phyloP scores from a whole-genome alignment of 148 eudicot species.

The Limonium bicolor region DNA sequence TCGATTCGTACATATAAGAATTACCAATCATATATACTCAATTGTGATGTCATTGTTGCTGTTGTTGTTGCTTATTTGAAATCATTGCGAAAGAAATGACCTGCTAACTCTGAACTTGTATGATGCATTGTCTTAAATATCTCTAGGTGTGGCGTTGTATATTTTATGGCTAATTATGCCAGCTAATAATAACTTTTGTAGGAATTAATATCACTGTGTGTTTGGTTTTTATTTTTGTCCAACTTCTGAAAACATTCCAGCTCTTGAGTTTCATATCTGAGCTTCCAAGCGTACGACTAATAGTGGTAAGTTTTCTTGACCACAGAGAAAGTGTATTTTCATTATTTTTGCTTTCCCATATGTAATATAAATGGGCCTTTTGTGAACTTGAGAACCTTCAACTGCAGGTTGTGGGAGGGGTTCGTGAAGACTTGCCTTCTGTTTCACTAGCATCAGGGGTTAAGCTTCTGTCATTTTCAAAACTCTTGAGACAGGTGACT shows the following conservation, averaged over 20 bases:
- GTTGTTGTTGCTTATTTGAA: too few species aligned
- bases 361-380: too few species aligned
- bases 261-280: slow-evolving; percentile 75
- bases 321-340: not conserved
- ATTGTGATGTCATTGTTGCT: too few species aligned
- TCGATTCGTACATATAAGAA: not conserved
- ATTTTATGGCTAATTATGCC: too few species aligned
- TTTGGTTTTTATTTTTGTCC: too few species aligned
- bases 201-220: not conserved
- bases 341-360: not conserved
- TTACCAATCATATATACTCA: not conserved
- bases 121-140: too few species aligned
- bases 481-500: slow-evolving; percentile 57
- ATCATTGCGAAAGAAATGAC: too few species aligned
- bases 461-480: slow-evolving; percentile 61
- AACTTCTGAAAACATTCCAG: too few species aligned
- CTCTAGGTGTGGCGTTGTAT: too few species aligned
- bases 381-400: not conserved
- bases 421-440: slow-evolving; percentile 82
- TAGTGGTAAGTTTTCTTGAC: slow-evolving; percentile 54
- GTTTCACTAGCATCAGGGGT: slow-evolving; percentile 55
- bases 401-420: slow-evolving; percentile 74
- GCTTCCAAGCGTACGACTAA: slow-evolving; percentile 56
- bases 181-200: too few species aligned
- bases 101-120: too few species aligned